Conservation (phyloP, 75 land plant species). For the Pseudotsuga menziesii region DNA sequence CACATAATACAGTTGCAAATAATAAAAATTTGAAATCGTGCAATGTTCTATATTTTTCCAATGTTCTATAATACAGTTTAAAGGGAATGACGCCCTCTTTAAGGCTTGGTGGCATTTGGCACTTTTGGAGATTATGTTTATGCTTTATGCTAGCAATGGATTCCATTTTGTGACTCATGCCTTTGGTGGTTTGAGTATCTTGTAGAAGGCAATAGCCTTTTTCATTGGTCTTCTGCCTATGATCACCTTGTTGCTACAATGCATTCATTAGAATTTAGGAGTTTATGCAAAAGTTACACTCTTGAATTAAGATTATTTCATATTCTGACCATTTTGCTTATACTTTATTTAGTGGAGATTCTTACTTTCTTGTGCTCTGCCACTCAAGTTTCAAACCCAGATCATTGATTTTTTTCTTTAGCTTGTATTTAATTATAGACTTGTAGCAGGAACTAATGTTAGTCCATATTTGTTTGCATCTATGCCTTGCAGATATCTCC, state of each 20-base stretch:
- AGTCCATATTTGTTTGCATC: too few relatives aligned
- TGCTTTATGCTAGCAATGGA: neutral
- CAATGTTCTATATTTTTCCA: neutral
- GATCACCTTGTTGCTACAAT: too few relatives aligned
- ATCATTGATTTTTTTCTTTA: neutral
- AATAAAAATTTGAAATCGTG: neutral
- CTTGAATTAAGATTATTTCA: neutral
- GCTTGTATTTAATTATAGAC: neutral
- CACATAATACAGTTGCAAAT: neutral
- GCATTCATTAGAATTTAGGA: neutral
- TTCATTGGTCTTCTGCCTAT: neutral
- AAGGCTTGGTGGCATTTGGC: too few relatives aligned
- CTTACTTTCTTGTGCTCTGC: neutral
- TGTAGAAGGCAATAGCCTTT: neutral
- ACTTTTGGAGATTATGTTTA: too few relatives aligned
- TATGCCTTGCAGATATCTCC: conserved; percentile 36
- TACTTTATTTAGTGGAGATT: neutral
- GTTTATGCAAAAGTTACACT: neutral
- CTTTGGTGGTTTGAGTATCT: neutral
- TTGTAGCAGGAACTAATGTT: neutral
- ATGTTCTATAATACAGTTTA: neutral
- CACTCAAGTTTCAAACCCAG: neutral
- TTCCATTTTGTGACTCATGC: neutral
- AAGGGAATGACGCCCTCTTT: neutral
- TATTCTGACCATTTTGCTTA: neutral